Evolutionary conservation across 306 rosid genomes (phyloP), one percentile per base, ranked within the genome.

Genomic region (Malus sylvestris): DNA sequence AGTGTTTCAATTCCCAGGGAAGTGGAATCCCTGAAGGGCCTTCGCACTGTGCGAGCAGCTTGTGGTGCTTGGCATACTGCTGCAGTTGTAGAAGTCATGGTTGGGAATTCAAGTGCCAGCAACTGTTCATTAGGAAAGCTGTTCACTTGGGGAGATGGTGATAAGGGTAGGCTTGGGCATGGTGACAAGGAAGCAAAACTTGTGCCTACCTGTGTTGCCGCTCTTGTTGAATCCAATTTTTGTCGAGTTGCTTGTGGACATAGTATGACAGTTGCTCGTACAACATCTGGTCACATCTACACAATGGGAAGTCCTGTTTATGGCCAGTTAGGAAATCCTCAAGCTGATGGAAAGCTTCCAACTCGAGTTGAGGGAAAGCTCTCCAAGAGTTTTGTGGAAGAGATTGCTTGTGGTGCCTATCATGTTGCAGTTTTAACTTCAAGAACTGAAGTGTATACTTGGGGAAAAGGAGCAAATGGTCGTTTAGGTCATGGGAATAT

Each of bases 51-150:
- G 75, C 92, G 88, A 77, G 99, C 97, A 72, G 89, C 99, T 70
- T 95, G 99, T 87, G 99, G 99, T 66, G 99, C 90, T 83, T 95
- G 99, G 99, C 99, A 95, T 77, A 92, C 99, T 71, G 99, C 99
- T 83, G 99, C 99, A 25, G 96, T 95, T 74, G 97, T 95, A 69
- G 99, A 95, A 89, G 96, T 95, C 86, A 92, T 95, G 95, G 96
- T 89, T 71, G 97, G 97, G 69, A 95, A 90, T 80, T 89, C 98
- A 61, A 86, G 93, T 87, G 89, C 97, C 71, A 89, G 97, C 76
- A 95, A 89, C 83, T 90, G 95, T 80, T 95, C 99, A 81, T 95
- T 97, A 55, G 98, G 96, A 72, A 90, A 95, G 86, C 86, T 95
- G 77, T 95, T 95, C 83, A 95, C 99, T 67, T 95, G 99, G 99